These are phyloP conservation scores for Didymosphaeria variabile DNA, from an alignment of 2,329 filamentous ascomycete species.

Conservation along the genomic window DNA sequence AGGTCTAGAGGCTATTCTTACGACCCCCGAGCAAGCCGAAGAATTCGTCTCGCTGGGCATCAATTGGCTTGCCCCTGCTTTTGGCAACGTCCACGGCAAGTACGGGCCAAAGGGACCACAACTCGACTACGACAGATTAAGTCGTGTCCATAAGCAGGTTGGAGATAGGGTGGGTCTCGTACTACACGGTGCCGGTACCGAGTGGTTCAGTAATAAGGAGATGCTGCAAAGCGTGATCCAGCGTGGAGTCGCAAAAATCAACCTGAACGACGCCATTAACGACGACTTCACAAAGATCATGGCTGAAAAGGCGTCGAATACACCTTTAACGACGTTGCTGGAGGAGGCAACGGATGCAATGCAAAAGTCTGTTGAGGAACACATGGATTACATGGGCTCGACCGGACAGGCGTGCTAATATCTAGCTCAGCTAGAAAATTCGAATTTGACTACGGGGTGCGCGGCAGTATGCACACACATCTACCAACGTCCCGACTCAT, in stretches of 20 bases:
- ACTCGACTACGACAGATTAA: slow-evolving; percentile 44
- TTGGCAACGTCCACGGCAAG: slow-evolving; percentile 79
- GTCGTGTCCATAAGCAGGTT: slow-evolving; percentile 59
- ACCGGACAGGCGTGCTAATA: slow-evolving; percentile 37
- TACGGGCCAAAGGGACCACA: slow-evolving; percentile 72
- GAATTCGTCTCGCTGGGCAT: slow-evolving; percentile 77
- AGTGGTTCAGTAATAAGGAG: slow-evolving; percentile 60
- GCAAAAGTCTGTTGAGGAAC: slow-evolving; percentile 64
- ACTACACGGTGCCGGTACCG: slow-evolving; percentile 66
- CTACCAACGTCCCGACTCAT: too few relatives aligned
- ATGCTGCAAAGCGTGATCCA: slow-evolving; percentile 64
- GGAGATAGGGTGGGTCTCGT: slow-evolving; percentile 62
- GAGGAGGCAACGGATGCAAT: slow-evolving; percentile 65
- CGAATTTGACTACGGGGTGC: too few relatives aligned
- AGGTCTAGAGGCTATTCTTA: slow-evolving; percentile 67
- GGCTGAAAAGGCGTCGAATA: slow-evolving; percentile 60
- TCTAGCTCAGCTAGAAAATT: too few relatives aligned
- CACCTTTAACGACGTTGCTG: slow-evolving; percentile 62
- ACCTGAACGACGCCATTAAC: slow-evolving; percentile 68
- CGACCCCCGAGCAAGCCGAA: slow-evolving; percentile 73
- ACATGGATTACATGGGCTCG: slow-evolving; percentile 62
- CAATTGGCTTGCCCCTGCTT: slow-evolving; percentile 77
- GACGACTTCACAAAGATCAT: slow-evolving; percentile 59
- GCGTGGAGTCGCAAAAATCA: slow-evolving; percentile 65
- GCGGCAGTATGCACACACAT: too few relatives aligned